phyloP scores from a whole-genome alignment of 106 monocot species.

The Dioscorea zingiberensis region DNA sequence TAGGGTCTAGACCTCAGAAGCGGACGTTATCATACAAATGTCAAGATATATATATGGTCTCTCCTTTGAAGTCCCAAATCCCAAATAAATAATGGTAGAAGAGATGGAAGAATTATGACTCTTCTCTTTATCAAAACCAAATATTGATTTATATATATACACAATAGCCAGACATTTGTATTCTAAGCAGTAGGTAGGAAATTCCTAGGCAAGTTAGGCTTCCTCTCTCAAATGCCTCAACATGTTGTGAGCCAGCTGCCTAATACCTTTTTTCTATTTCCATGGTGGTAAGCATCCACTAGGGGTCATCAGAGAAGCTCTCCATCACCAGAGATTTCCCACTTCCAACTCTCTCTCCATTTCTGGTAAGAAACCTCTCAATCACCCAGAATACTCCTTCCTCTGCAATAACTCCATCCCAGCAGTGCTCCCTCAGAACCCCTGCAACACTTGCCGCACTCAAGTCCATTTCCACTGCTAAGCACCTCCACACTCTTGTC shows the following conservation, averaged over 20 bases:
- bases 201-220: slow-evolving; percentile 25
- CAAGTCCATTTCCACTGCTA: slow-evolving; percentile 15
- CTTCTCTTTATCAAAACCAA: no score
- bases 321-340: slow-evolving; percentile 30
- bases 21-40: no score
- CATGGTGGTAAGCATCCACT: slow-evolving; percentile 35
- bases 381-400: slow-evolving; percentile 48
- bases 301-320: slow-evolving; percentile 27
- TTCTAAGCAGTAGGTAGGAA: no score
- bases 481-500: slow-evolving; percentile 28
- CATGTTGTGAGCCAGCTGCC: slow-evolving; percentile 38
- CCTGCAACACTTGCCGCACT: slow-evolving; percentile 27
- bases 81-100: no score
- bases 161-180: no score
- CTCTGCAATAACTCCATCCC: slow-evolving; percentile 27
- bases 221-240: slow-evolving; percentile 24
- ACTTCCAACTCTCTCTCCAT: no score
- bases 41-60: no score
- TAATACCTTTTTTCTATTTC: slow-evolving; percentile 19
- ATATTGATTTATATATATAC: no score
- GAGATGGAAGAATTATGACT: no score
- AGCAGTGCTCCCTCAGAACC: slow-evolving; percentile 24
- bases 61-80: no score
- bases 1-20: no score
- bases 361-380: slow-evolving; percentile 46